Conservation (phyloP, 2,329 filamentous ascomycete species). For the Penicillium brasilianum region DNA sequence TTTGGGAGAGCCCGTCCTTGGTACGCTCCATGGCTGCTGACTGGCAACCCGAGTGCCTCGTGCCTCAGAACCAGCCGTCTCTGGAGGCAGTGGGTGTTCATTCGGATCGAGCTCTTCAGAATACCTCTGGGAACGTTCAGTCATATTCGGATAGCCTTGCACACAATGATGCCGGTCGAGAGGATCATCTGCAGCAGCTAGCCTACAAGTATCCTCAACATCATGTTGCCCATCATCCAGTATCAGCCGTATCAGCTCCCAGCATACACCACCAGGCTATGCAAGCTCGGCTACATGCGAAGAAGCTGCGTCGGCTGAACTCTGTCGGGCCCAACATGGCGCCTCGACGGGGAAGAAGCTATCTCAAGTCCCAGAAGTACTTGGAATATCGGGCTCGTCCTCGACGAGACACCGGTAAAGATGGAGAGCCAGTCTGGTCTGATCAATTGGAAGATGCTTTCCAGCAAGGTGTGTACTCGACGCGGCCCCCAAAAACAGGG, state of each 20-base stretch:
- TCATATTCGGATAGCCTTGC: constrained; percentile 43
- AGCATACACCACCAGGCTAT: constrained; percentile 38
- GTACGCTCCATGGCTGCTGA: constrained; percentile 47
- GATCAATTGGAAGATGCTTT: constrained; percentile 55
- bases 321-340: constrained; percentile 37
- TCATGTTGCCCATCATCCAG: constrained; percentile 34
- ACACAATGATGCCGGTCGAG: constrained; percentile 37
- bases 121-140: constrained; percentile 52
- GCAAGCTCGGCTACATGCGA: constrained; percentile 40
- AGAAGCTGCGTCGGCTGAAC: constrained; percentile 44
- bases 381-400: constrained; percentile 50
- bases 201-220: constrained; percentile 44
- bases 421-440: constrained; percentile 53
- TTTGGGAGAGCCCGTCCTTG: constrained; percentile 40
- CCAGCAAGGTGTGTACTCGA: constrained; percentile 48
- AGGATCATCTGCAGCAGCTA: constrained; percentile 44
- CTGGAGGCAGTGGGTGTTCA: constrained; percentile 43
- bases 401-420: constrained; percentile 49
- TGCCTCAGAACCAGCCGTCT: constrained; percentile 44
- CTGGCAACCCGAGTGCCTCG: constrained; percentile 48
- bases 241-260: constrained; percentile 34
- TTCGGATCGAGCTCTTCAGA: constrained; percentile 46
- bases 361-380: constrained; percentile 51
- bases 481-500: neutral
- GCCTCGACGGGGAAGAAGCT: constrained; percentile 40